Evolutionary conservation across 352 stramenopile genomes (phyloP).

Genomic region (Globisporangium lucens): DNA sequence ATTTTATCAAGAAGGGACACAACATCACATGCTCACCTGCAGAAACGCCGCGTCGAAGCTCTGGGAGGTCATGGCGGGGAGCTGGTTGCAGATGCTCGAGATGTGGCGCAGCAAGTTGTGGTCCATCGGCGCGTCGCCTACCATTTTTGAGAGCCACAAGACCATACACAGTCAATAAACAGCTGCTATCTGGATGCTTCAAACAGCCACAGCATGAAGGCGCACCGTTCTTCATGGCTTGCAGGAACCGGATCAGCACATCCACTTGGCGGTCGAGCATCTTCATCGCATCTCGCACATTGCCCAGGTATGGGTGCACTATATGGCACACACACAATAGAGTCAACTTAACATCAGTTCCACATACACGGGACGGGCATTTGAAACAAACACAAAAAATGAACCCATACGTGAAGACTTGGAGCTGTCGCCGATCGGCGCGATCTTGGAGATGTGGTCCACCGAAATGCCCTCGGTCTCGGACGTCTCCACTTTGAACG

Average conservation of each 20-base stretch:
- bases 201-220: not conserved
- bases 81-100: slow-evolving; percentile 82
- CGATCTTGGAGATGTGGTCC: slow-evolving; percentile 88
- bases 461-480: slow-evolving; percentile 86
- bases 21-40: slow-evolving; percentile 27
- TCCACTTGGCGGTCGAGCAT: slow-evolving; percentile 85
- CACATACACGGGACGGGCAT: not conserved
- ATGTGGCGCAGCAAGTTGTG: slow-evolving; percentile 82
- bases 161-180: not conserved
- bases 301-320: slow-evolving; percentile 82
- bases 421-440: slow-evolving; percentile 57
- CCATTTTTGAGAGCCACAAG: not conserved
- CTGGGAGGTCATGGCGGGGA: slow-evolving; percentile 73
- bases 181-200: not conserved
- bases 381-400: slow-evolving; percentile 3
- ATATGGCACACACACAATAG: slow-evolving; percentile 9
- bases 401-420: slow-evolving; percentile 61
- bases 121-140: slow-evolving; percentile 66
- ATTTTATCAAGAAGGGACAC: not conserved
- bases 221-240: slow-evolving; percentile 68
- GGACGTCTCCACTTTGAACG: slow-evolving; percentile 86
- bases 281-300: slow-evolving; percentile 78
- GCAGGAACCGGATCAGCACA: slow-evolving; percentile 67
- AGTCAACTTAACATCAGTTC: not conserved
- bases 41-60: slow-evolving; percentile 73